Evolutionary conservation across 192 early-diverging fungal species (phyloP).

Genomic region (Dissophora globulifera): DNA sequence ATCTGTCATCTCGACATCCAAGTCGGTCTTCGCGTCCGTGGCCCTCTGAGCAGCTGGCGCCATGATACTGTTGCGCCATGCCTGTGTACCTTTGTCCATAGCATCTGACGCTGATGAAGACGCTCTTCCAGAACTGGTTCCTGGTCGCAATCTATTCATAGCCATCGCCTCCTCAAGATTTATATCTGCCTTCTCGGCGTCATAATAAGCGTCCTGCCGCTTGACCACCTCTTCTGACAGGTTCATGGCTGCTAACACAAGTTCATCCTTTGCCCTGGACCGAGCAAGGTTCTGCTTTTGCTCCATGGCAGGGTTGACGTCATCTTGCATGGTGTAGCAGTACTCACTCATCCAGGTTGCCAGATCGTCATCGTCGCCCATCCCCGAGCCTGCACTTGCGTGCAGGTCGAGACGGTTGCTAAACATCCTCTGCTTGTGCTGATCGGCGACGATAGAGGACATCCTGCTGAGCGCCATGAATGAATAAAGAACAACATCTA

Average conservation of each 20-base stretch:
- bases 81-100: conserved; percentile 12
- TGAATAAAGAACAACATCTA: conserved; percentile 23
- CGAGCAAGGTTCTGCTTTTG: neutral
- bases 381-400: too few species aligned
- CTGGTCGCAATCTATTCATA: too few species aligned
- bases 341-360: neutral
- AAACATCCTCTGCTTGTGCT: neutral
- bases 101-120: neutral
- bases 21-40: too few species aligned
- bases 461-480: conserved; percentile 26
- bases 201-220: conserved; percentile 10
- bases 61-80: conserved; percentile 22
- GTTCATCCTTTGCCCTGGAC: conserved; percentile 29
- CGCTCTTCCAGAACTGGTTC: too few species aligned
- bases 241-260: conserved; percentile 45
- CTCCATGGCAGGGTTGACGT: neutral
- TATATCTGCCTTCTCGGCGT: too few species aligned
- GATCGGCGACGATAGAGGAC: conserved; percentile 1
- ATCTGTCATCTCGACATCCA: neutral
- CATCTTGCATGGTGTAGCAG: neutral
- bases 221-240: conserved; percentile 31
- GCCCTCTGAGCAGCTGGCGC: too few species aligned
- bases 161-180: too few species aligned
- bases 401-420: conserved; percentile 2
- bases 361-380: too few species aligned